Evolutionary conservation across 768 basidiomycete species (phyloP).

Genomic region (Austroboletus eburneus): DNA sequence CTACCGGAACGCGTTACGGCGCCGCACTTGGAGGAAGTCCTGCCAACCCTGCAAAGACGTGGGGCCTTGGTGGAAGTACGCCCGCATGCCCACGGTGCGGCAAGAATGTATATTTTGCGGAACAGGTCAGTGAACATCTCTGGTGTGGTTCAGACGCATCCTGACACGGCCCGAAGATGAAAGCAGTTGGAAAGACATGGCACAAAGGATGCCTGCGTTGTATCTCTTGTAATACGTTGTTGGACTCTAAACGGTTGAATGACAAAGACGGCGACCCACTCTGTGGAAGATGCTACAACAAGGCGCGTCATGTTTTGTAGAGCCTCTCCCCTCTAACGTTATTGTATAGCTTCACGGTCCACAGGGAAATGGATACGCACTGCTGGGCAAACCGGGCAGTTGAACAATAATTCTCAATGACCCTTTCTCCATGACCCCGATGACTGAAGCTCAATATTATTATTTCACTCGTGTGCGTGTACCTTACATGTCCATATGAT

Average conservation of each 20-base stretch:
- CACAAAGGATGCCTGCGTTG: conserved; percentile 80
- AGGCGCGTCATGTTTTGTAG: conserved; percentile 34
- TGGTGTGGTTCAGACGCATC: not conserved
- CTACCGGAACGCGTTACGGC: conserved; percentile 68
- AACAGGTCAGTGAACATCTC: conserved; percentile 48
- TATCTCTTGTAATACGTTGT: conserved; percentile 57
- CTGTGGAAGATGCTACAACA: conserved; percentile 71
- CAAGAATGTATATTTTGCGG: conserved; percentile 82
- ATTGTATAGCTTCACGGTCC: conserved; percentile 63
- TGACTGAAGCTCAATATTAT: conserved; percentile 12
- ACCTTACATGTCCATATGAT: conserved; percentile 13
- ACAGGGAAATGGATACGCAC: conserved; percentile 70
- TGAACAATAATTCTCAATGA: conserved; percentile 16
- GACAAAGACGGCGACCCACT: conserved; percentile 73
- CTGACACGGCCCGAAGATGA: conserved; percentile 45
- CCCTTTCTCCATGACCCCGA: conserved; percentile 1
- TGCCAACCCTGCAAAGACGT: conserved; percentile 41
- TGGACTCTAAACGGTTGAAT: conserved; percentile 71
- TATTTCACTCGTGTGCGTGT: conserved; percentile 20
- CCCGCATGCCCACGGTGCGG: conserved; percentile 66
- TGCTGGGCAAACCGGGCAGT: conserved; percentile 51
- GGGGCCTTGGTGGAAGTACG: conserved; percentile 47
- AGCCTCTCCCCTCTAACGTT: not conserved
- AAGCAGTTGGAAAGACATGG: conserved; percentile 76
- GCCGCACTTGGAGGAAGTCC: conserved; percentile 45